phyloP scores from a whole-genome alignment of 1,284 basidiomycete genomes.

The Apiotrichum mycotoxinovorans region DNA sequence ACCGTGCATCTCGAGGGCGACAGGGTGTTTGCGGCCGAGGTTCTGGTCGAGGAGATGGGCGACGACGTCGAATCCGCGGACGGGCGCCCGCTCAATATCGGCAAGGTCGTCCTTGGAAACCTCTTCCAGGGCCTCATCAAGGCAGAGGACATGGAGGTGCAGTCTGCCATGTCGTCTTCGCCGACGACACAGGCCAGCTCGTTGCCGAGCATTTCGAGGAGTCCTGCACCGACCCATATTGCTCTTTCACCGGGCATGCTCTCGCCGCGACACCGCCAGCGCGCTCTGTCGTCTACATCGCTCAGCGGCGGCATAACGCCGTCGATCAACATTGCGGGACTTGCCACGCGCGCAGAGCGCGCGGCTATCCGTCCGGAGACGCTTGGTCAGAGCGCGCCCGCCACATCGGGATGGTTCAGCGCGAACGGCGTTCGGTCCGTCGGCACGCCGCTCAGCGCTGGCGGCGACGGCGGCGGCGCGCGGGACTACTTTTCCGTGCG shows the following conservation, averaged over 20 bases:
- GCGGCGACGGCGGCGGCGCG: background rate
- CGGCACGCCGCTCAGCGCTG: background rate
- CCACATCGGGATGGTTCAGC: constrained; percentile 25
- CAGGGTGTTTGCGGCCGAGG: constrained; percentile 86
- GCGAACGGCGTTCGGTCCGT: constrained; percentile 5
- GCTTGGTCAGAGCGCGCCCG: constrained; percentile 31
- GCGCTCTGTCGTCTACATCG: constrained; percentile 13
- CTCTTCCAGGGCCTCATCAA: constrained; percentile 47
- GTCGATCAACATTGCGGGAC: constrained; percentile 56
- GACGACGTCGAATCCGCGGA: constrained; percentile 66
- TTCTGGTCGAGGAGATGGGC: constrained; percentile 87
- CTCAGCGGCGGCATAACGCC: constrained; percentile 20
- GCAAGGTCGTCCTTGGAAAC: constrained; percentile 49
- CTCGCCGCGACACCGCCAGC: constrained; percentile 20
- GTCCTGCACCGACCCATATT: constrained; percentile 35
- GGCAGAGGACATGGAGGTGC: constrained; percentile 44
- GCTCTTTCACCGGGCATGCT: constrained; percentile 36
- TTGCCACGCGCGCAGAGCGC: constrained; percentile 63
- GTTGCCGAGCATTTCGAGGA: constrained; percentile 30
- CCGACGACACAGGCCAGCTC: constrained; percentile 22
- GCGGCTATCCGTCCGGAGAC: constrained; percentile 50
- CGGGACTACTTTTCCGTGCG: constrained; percentile 44
- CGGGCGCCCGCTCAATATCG: constrained; percentile 55
- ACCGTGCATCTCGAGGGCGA: constrained; percentile 80
- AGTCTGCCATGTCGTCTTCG: constrained; percentile 9